Evolutionary conservation across 257 asterid species (phyloP), one percentile per base, ranked within the genome.

Genomic region (Parsonsia alboflavescens): DNA sequence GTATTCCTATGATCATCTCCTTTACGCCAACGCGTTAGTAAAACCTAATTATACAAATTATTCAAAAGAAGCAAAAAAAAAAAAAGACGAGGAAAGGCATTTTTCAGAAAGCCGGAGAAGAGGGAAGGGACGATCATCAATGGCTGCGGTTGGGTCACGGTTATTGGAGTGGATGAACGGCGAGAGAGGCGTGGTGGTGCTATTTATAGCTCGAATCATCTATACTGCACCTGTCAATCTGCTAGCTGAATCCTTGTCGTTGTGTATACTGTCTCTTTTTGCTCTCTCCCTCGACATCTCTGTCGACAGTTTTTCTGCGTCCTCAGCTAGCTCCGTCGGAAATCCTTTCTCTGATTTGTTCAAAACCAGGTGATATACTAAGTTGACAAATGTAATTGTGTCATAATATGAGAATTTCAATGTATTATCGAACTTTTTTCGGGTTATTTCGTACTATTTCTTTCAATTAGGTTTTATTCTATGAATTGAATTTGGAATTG

Each of bases 111-210:
- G 6, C 22, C 45, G 16, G 6, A 45, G 30, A 39, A 30, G 33
- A 17, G 22, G 63, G 24, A 1, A n/a, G 24, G n/a, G 24, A 4
- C 39, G 63, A 26, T 62, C 33, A 5, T 16, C 69, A 54, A 71
- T 77, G 81, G 74, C 73, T 6, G 53, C 72, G 17, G 9, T 52
- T 9, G 30, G 83, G 79, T 79, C 85, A 90, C 80, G 86, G 76
- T 73, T 71, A 70, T 76, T 81, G 86, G 85, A 74, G 83, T 82
- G 84, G 89, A 83, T 88, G 68, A 93, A 87, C 87, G 98, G 98
- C 85, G 99, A 94, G 89, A 87, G 98, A 80, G 86, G 85, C 79
- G 99, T 94, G 81, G 91, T 92, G 75, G 67, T 86, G 71, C 80
- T 90, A 39, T 92, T 84, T 79, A 77, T 90, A 28, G 75, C 81